Evolutionary conservation across 192 early-diverging fungal genomes (phyloP), one percentile per base, ranked within the genome.

Genomic region (Coemansia sp.): DNA sequence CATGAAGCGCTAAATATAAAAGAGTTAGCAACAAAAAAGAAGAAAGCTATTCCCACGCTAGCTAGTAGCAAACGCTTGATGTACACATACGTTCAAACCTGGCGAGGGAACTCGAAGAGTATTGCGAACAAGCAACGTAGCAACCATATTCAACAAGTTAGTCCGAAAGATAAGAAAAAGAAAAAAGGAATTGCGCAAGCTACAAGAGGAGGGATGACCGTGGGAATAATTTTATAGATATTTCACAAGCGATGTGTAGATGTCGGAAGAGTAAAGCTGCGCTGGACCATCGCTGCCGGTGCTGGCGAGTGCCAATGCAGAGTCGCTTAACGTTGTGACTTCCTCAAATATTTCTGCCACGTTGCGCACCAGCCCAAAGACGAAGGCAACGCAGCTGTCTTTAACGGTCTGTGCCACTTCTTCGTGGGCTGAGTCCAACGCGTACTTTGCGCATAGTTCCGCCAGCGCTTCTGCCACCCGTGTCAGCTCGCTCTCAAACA

Each of bases 261-360:
- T 20, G 3, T 11, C 16, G 16, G 17, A 45, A 11, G 20, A 45
- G 11, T 12, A 23, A 45, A 45, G 43, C 7, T 16, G 10, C 17
- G 11, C 20, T 2, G 20, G 18, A 18, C 43, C 20, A 45, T 45
- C 20, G 17, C 17, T 45, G 1, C 15, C 30, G 2, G 52, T 41
- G 21, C 26, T 20, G 2, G 38, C 36, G 4, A 36, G 16, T 9
- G 44, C 51, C 18, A 62, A 12, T 14, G 34, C 48, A 15, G 54
- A 23, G 30, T 77, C 74, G 55, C 47, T 47, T 9, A 67, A 63
- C 18, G 61, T 76, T 30, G 66, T 51, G 11, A 76, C 47, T 32
- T 69, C 72, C 50, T 76, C 72, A 32, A 69, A 76, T 14, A 67
- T 62, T 56, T 76, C 72, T 2, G 72, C 64, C 34, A 65, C 66